Evolutionary conservation across 768 basidiomycete genomes (phyloP), one percentile per base, ranked within the genome.

Genomic region (Lentinus brumalis): DNA sequence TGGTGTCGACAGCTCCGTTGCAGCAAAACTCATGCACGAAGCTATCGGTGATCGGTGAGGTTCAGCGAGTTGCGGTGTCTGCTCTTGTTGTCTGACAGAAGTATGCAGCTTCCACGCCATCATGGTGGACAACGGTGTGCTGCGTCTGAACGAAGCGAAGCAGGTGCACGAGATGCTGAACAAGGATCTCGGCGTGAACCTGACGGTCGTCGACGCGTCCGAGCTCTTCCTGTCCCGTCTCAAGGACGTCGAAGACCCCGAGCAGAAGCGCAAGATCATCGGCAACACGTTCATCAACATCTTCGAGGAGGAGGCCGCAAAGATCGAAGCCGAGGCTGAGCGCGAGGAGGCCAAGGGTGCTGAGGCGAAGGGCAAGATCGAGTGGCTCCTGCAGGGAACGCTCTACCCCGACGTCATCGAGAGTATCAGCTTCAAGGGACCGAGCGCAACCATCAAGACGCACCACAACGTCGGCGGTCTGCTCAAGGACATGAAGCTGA

Each of bases 381-480:
- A 98, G 72, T 99, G 96, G 95, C 75, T 99, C 50, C 78, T 99
- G 11, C 97, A 99, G 76, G 97, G 97, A 4, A 99, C 97, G 0
- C 83, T 99, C 14, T 99, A 98, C 75, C 97, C 97, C 2, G 97
- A 99, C 71, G 97, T 99, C 60, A 99, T 98, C 72, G 97, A 99
- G 80, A 94, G 91, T 72, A 97, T 99, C 78, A 94, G 91, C 76
- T 99, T 99, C 85, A 98, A 98, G 77, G 97, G 97, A 2, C 97
- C 97, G 0, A 94, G 91, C 65, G 97, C 97, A 41, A 98, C 96
- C 10, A 99, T 99, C 82, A 99, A 99, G 82, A 98, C 97, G 2
- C 97, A 99, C 74, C 97, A 98, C 75, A 99, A 99, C 66, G 97
- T 98, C 66, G 97, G 97, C 31, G 96, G 96, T 3, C 79, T 99